Evolutionary conservation across 257 asterid genomes (phyloP), one percentile per base, ranked within the genome.

Genomic region (Ocimum tenuiflorum): DNA sequence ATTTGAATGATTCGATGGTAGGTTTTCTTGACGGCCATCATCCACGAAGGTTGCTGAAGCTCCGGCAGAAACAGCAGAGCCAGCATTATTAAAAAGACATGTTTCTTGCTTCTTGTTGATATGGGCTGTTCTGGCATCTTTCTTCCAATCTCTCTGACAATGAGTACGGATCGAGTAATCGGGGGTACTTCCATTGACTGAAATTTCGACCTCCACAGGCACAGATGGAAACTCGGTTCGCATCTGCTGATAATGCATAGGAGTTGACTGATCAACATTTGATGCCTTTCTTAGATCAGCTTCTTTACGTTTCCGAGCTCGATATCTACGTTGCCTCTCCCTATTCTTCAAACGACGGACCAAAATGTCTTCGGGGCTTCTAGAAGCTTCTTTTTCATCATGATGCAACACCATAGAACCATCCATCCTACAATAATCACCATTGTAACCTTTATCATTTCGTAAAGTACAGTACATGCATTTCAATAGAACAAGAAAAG

Each of bases 241-340:
- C 64, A 41, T 38, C 61, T 60, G 79, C 68, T 45, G 79, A 55
- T 71, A 68, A 58, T 68, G 76, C 42, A 73, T 42, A 7, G 80
- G 61, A 20, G 79, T 54, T 62, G 84, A 71, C 60, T 67, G 85
- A 69, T 69, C 62, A 57, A 65, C 72, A 56, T 15, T 20, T n/a
- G 76, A 57, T 15, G 77, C 83, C 74, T 75, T 82, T 43, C 52
- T 78, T 53, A 70, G 68, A 72, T 83, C 87, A 35, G 87, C 83
- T 78, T 83, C 83, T 42, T 82, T 87, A 31, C 96, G 91, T 77
- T 91, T 91, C 43, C 96, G 80, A 70, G 92, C 98, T 75, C 98
- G 86, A 60, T 91, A 91, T 65, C 96, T 80, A 49, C 95, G 95
- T 55, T 91, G 96, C 69, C 98, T 79, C 65, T 91, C 98, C 49